Conservation (phyloP, 805 yeast species). For the Metschnikowia orientalis region DNA sequence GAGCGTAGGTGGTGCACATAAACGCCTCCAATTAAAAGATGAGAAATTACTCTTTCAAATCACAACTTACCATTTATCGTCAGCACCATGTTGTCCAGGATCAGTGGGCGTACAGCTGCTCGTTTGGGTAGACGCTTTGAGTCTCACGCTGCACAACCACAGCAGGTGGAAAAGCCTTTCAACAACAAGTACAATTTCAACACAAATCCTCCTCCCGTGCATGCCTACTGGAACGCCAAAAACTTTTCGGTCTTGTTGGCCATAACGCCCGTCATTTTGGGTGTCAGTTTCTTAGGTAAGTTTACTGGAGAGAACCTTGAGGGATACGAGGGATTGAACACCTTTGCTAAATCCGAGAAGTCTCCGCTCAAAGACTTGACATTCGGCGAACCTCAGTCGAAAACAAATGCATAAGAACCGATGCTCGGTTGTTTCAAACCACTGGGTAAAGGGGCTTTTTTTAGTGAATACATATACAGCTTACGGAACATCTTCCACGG, state of each 20-base stretch:
- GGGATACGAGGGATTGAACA: conserved; percentile 30
- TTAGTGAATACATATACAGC: too few relatives aligned
- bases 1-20: conserved; percentile 4
- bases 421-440: too few relatives aligned
- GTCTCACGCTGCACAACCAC: conserved; percentile 20
- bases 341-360: conserved; percentile 34
- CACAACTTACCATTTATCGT: conserved; percentile 1
- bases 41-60: conserved; percentile 10
- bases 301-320: conserved; percentile 25
- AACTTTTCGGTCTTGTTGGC: conserved; percentile 35
- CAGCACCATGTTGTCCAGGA: conserved; percentile 27
- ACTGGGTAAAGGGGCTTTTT: too few relatives aligned
- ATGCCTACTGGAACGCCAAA: conserved; percentile 41
- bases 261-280: conserved; percentile 34
- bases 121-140: conserved; percentile 28
- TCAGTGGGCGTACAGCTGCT: conserved; percentile 20
- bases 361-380: conserved; percentile 36
- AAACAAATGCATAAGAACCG: too few relatives aligned
- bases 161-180: conserved; percentile 27
- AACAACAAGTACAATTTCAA: conserved; percentile 41
- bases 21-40: conserved; percentile 13
- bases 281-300: conserved; percentile 33
- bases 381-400: conserved; percentile 37
- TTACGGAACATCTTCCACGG: too few relatives aligned
- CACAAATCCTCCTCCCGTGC: conserved; percentile 42